Base-by-base conservation (phyloP, 2,329 filamentous ascomycete genomes). In the Cordyceps farinosa region DNA sequence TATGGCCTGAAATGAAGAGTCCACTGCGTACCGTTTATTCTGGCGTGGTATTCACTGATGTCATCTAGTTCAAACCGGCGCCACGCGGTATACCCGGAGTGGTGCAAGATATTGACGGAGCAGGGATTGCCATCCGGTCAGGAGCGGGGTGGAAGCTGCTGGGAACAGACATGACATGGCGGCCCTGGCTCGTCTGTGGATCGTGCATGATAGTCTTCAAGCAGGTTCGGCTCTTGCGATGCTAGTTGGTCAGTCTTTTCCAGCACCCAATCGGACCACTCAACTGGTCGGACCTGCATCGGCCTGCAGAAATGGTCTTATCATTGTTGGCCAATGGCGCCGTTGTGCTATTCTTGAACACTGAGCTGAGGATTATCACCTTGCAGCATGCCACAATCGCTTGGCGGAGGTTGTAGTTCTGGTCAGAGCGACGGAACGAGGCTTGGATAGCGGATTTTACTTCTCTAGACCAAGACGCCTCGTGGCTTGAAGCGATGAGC, bases 241-340 rank as follows among this genome's bases (percentile, higher is more conserved):
- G 36, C 56, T 59, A 15, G 34, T 47, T 45, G 45, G 56, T 51
- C 45, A 50, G 56, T 22, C 45, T 30, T 38, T 59, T 42, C 27
- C 32, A 36, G 34, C 27, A 27, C 34, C 27, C 32, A 50, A 47
- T 51, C 56, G 56, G 45, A 36, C 45, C 45, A 59, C 13, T 50
- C 36, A 44, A 10, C 57, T 53, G 22, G n/a, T 40, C 36, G 58
- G 48, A 36, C 58, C 50, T 61, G 58, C 48, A 53, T 58, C 42
- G 29, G 11, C 48, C 47, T 52, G 58, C 58, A 61, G 58, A 45
- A 53, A 36, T 53, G 58, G 58, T 45, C 47, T 53, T 32, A 51
- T 61, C 36, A 45, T 22, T 38, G 13, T 27, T 61, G 30, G 10
- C 29, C 27, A 17, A 38, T 50, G 55, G 55, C 32, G 44, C n/a